phyloP scores from a whole-genome alignment of 2,329 filamentous ascomycete species.

The Fusarium xyrophilum region DNA sequence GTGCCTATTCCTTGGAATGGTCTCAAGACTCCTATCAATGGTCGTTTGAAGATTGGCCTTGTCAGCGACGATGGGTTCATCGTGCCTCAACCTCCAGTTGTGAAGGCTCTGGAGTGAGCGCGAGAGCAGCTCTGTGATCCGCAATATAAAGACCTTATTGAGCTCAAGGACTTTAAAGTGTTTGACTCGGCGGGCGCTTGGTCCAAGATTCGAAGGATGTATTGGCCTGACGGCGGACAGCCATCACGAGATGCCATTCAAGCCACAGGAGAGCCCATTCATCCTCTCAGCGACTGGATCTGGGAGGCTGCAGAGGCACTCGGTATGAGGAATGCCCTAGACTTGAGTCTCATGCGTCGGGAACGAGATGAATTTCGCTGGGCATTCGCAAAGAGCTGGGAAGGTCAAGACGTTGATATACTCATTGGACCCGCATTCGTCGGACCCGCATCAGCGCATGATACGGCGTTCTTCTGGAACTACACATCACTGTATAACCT shows the following conservation, averaged over 20 bases:
- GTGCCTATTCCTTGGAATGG: constrained; percentile 44
- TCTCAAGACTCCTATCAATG: constrained; percentile 51
- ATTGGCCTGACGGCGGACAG: background rate
- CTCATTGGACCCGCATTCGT: constrained; percentile 5
- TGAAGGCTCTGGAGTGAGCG: constrained; percentile 54
- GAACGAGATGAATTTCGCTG: background rate
- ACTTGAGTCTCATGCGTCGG: background rate
- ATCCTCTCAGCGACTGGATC: background rate
- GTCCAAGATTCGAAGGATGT: background rate
- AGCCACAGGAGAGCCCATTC: background rate
- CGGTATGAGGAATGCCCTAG: background rate
- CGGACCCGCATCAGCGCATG: background rate
- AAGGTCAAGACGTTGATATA: constrained; percentile 1
- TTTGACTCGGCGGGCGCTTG: background rate
- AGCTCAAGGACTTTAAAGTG: background rate
- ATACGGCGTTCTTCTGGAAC: constrained; percentile 59
- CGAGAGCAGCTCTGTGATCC: background rate
- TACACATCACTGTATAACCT: constrained; percentile 72
- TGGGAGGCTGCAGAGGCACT: background rate
- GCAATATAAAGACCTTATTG: background rate
- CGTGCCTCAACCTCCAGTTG: constrained; percentile 65
- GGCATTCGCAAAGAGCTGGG: background rate
- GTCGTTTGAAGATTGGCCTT: constrained; percentile 54
- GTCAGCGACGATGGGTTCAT: constrained; percentile 54
- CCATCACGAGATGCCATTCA: background rate